A percentile compares a stretch with the other conserved stretches of the same genome.
These are phyloP conservation scores for Trichosporon coremiiforme DNA, from an alignment of 1,284 basidiomycete genomes.

Conservation along the genomic window DNA sequence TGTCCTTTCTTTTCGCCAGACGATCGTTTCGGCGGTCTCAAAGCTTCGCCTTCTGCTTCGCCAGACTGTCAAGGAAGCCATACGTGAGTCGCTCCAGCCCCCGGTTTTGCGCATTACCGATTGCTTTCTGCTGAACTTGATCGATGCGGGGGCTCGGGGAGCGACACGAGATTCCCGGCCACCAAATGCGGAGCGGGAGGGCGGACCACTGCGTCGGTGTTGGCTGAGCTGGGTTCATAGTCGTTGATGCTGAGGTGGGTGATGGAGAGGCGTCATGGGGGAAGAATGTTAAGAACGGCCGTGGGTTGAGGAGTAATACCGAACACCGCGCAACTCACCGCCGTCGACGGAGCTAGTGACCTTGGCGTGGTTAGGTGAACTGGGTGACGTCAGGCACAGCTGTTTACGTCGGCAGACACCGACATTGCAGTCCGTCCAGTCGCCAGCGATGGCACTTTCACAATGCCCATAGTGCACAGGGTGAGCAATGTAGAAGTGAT, in stretches of 20 bases:
- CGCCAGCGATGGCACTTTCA: too few relatives aligned
- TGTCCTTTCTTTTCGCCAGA: too few relatives aligned
- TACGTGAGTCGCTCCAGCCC: not conserved
- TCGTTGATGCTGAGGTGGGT: not conserved
- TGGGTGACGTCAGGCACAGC: not conserved
- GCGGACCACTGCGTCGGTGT: not conserved
- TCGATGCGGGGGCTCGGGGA: not conserved
- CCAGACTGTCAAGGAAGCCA: not conserved
- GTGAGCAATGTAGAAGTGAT: not conserved
- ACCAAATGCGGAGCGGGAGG: not conserved
- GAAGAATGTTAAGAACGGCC: too few relatives aligned
- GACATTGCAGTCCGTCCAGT: not conserved
- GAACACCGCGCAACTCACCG: not conserved
- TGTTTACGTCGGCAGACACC: not conserved
- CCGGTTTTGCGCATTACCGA: not conserved
- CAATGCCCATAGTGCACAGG: too few relatives aligned
- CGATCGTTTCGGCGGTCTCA: not conserved
- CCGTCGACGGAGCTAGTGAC: not conserved
- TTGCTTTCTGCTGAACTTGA: not conserved
- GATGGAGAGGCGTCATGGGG: not conserved
- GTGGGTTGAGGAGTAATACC: not conserved
- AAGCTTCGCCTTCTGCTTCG: conserved; percentile 1
- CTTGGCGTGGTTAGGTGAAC: not conserved
- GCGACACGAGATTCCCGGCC: not conserved
- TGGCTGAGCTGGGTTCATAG: not conserved